Evolutionary conservation across 192 early-diverging fungal species (phyloP).

Genomic region (Entomortierella beljakovae): DNA sequence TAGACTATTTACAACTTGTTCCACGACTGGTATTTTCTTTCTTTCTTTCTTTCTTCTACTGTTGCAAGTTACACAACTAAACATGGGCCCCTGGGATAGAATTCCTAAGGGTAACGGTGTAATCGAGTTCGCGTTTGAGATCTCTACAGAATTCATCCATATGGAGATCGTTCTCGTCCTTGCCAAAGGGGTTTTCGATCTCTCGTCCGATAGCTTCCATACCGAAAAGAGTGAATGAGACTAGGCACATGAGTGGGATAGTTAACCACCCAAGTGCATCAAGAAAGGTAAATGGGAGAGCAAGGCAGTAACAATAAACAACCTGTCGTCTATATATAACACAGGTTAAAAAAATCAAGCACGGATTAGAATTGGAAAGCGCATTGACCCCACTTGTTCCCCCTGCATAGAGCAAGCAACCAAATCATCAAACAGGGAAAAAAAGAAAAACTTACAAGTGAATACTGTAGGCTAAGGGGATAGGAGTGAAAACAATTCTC

Average conservation of each 20-base stretch:
- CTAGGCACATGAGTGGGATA: constrained; percentile 70
- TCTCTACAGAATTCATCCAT: constrained; percentile 64
- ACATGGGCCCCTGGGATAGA: constrained; percentile 14
- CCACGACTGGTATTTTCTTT: too few species aligned
- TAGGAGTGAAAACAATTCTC: constrained; percentile 75
- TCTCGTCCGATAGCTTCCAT: constrained; percentile 78
- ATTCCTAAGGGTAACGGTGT: constrained; percentile 55
- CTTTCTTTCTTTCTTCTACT: too few species aligned
- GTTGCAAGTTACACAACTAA: too few species aligned
- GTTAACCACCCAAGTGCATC: constrained; percentile 56
- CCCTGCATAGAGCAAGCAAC: not conserved
- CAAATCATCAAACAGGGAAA: not conserved
- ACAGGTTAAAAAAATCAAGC: not conserved
- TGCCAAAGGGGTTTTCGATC: constrained; percentile 85
- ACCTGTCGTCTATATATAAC: constrained; percentile 65
- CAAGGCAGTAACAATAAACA: constrained; percentile 67
- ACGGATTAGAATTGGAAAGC: too few species aligned
- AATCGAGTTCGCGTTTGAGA: constrained; percentile 65
- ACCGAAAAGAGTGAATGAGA: constrained; percentile 79
- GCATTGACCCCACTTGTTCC: too few species aligned
- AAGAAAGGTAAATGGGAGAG: constrained; percentile 72
- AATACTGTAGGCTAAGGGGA: constrained; percentile 76
- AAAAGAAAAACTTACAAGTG: constrained; percentile 63
- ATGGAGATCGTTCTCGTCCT: constrained; percentile 65
- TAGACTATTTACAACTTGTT: too few species aligned